phyloP scores from a whole-genome alignment of 192 early-diverging fungal species.

The Coemansia sp. region DNA sequence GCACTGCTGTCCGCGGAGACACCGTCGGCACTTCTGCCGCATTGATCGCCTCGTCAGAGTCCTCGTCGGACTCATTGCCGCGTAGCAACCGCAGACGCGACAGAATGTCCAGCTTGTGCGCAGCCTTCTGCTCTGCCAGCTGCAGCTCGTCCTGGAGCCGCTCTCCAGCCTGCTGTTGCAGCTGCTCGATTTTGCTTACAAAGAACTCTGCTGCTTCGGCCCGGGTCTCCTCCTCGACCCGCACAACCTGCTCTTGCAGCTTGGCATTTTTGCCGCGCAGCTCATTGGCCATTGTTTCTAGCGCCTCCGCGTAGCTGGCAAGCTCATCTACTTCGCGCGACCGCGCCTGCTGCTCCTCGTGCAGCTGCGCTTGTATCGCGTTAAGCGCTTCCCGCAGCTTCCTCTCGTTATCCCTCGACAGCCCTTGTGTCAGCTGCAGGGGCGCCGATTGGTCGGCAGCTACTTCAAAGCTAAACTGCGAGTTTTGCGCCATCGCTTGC shows the following conservation, averaged over 20 bases:
- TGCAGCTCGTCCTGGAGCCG: constrained; percentile 44
- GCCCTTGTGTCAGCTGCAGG: constrained; percentile 20
- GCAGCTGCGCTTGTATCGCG: constrained; percentile 27
- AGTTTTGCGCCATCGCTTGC: constrained; percentile 10
- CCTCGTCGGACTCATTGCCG: constrained; percentile 7
- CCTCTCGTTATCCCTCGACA: constrained; percentile 17
- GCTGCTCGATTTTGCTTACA: constrained; percentile 41
- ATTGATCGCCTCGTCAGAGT: constrained; percentile 13
- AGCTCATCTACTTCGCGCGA: constrained; percentile 46
- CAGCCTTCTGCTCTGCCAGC: constrained; percentile 29
- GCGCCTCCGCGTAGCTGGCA: constrained; percentile 23
- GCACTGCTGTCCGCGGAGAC: constrained; percentile 38
- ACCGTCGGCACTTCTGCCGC: constrained; percentile 43
- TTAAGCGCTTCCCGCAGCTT: constrained; percentile 33
- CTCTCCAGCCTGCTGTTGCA: constrained; percentile 45
- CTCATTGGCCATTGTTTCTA: constrained; percentile 15
- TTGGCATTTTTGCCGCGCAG: constrained; percentile 43
- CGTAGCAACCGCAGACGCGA: constrained; percentile 29
- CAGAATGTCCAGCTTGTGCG: constrained; percentile 54
- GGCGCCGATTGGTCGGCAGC: constrained; percentile 11
- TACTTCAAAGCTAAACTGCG: constrained; percentile 35
- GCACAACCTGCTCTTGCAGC: constrained; percentile 53
- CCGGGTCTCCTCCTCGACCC: constrained; percentile 58
- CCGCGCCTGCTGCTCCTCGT: not conserved
- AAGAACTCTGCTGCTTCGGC: constrained; percentile 54